Base-by-base conservation (phyloP, 2,329 filamentous ascomycete genomes). In the Ilyonectria sp. region DNA sequence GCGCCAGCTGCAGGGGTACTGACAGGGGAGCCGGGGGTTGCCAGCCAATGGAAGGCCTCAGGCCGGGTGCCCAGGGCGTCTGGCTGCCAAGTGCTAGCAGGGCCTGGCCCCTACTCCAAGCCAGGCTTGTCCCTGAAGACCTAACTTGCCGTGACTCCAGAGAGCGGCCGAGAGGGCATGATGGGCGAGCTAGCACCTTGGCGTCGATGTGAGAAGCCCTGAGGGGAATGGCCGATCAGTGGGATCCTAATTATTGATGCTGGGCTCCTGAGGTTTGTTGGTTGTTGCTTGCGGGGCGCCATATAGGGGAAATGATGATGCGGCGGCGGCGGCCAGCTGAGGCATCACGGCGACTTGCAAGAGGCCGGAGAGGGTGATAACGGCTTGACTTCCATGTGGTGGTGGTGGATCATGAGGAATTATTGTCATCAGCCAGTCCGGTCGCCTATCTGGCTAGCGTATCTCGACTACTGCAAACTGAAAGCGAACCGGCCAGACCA, bases 1-100 rank as follows among this genome's bases (percentile, higher is more conserved):
- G 70, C 73, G 75, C 69, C 62, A 68, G 74, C 74, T 67, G 64
- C 73, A 75, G 68, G 71, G 72, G 63, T 55, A 53, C 58, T 37
- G 53, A 68, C 71, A 74, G 63, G 73, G 73, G 8, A 43, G 2
- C 1, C 23, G 5, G 65, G 47, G 7, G 40, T 13, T 26, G 50
- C 1, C 6, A 33, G 5, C 74, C 59, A 75, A 75, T 75, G 4
- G 67, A 13, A 52, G 3, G 0, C 2, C 26, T 26, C 8, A 62
- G 40, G 10, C 23, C 37, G 49, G 60, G 35, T 21, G 10, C 29
- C 50, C n/a, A 35, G 31, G 52, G 60, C 60, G 60, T 40, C 44
- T 63, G 40, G 56, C 23, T 44, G 44, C 63, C 57, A 60, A 21
- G 52, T 56, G 49, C n/a, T 43, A 52, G 29, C 60, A 57, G 35